These are phyloP conservation scores for Cercospora sp. DNA, from an alignment of 2,329 filamentous ascomycete genomes.

Conservation along the genomic window DNA sequence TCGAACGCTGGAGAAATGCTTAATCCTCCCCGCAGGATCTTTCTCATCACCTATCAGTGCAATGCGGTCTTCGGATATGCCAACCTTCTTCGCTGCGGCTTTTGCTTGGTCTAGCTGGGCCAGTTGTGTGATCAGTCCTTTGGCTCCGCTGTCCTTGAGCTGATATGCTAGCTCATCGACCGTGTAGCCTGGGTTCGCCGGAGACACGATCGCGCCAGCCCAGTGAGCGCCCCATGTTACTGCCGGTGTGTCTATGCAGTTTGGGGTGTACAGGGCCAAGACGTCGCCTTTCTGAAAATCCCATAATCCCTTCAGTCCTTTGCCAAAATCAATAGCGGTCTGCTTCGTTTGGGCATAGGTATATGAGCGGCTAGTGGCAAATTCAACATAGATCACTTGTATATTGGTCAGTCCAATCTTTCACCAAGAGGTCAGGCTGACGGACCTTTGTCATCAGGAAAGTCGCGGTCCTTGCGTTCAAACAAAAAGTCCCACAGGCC, in stretches of 20 bases:
- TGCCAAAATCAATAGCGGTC: constrained; percentile 72
- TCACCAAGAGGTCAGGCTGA: too few relatives aligned
- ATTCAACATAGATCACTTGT: constrained; percentile 74
- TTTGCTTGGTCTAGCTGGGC: constrained; percentile 62
- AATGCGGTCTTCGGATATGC: constrained; percentile 70
- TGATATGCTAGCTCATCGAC: constrained; percentile 80
- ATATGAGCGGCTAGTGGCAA: constrained; percentile 67
- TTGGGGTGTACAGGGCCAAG: constrained; percentile 78
- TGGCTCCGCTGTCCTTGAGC: constrained; percentile 73
- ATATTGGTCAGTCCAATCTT: neutral
- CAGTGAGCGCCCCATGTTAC: constrained; percentile 77
- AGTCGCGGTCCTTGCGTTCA: constrained; percentile 64
- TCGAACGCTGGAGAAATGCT: constrained; percentile 71
- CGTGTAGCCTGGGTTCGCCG: constrained; percentile 86
- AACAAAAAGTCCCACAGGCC: constrained; percentile 81
- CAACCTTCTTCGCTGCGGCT: constrained; percentile 44
- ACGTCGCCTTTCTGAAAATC: constrained; percentile 82
- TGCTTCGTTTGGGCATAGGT: constrained; percentile 67
- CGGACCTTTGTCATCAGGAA: constrained; percentile 71
- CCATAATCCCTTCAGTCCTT: constrained; percentile 71
- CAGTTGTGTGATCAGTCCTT: constrained; percentile 71
- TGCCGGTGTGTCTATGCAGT: constrained; percentile 78
- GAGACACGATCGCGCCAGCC: constrained; percentile 78
- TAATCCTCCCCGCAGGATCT: constrained; percentile 60
- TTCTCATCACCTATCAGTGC: constrained; percentile 71